Evolutionary conservation across 805 yeast genomes (phyloP), one percentile per base, ranked within the genome.

Genomic region (Cyberlindnera euphorbiae): DNA sequence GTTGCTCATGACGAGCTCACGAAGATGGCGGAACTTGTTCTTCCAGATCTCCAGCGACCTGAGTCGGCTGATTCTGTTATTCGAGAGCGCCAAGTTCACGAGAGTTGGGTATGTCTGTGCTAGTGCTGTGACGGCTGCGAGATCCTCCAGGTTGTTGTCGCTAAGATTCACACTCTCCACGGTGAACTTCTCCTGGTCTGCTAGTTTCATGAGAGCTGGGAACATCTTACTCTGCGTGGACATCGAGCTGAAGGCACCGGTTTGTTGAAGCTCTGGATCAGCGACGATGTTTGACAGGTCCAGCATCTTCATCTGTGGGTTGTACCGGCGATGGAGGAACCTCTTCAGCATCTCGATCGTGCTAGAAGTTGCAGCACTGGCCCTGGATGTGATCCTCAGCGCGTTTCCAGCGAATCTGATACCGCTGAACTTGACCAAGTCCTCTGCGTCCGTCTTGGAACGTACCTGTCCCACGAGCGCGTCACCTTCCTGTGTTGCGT

Each of bases 151-250:
- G 37, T 70, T 69, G 56, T 93, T 83, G 38, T 66, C 66, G 15
- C 89, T 74, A 24, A 87, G 58, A 56, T 80, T 83, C 7, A 89
- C 75, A 39, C 87, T 79, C 21, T 79, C 81, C 4, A 88, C 81
- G 7, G 55, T 55, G 17, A 62, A 50, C 1, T 58, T 56, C 18
- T 74, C 77, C 35, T 75, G 74, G 4, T 66, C 61, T 1, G 95
- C 95, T 8, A 90, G 60, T 55, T 82, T 84, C 82, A 90, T 76
- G 46, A 93, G 62, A 1, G 97, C 97, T 9, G 87, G 82, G 58
- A 90, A 87, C 72, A 88, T 80, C 59, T 90, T 93, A 11, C 89
- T 71, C 23, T 80, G 71, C 1, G 85, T 77, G 9, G 77, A 60
- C 12, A 73, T 63, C 5, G 78, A 63, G 12, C 75, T 71, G 43